Evolutionary conservation across 2,329 filamentous ascomycete species (phyloP).

Genomic region (Leptosphaerulina australis): DNA sequence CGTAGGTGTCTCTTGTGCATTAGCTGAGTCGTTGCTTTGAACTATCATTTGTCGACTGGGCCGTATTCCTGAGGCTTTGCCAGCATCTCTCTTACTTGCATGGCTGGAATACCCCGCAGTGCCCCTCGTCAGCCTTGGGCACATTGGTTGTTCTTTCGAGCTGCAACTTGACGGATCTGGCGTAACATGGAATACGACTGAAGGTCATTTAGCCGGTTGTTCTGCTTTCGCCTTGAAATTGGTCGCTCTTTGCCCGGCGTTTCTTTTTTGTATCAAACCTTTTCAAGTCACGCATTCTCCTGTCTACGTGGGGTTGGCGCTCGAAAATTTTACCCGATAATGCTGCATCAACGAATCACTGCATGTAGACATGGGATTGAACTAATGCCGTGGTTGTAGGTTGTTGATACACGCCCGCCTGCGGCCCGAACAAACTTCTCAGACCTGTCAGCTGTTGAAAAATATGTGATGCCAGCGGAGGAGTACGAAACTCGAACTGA

Average conservation of each 20-base stretch:
- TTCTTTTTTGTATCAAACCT: conserved; percentile 1
- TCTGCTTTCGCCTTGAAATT: background rate
- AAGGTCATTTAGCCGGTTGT: background rate
- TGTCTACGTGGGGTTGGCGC: background rate
- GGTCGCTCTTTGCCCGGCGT: background rate
- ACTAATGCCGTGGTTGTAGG: conserved; percentile 57
- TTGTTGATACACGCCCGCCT: conserved; percentile 78
- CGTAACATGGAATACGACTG: background rate
- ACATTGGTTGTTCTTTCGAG: background rate
- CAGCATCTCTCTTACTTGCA: conserved; percentile 14
- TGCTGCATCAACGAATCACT: conserved; percentile 21
- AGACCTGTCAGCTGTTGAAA: conserved; percentile 80
- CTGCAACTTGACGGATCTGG: background rate
- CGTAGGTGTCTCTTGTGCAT: background rate
- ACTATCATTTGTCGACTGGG: conserved; percentile 24
- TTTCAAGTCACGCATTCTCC: background rate
- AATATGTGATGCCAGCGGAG: conserved; percentile 84
- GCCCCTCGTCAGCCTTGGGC: conserved; percentile 19
- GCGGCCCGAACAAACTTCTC: conserved; percentile 78
- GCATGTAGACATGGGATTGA: conserved; percentile 19
- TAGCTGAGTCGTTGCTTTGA: conserved; percentile 5
- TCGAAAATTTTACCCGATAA: conserved; percentile 12
- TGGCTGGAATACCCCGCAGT: conserved; percentile 29
- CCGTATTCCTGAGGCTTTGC: conserved; percentile 26
- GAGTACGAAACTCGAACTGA: conserved; percentile 87